Evolutionary conservation across 352 stramenopile species (phyloP), one percentile per base, ranked within the genome.

Genomic region (Phytophthora brassicae): DNA sequence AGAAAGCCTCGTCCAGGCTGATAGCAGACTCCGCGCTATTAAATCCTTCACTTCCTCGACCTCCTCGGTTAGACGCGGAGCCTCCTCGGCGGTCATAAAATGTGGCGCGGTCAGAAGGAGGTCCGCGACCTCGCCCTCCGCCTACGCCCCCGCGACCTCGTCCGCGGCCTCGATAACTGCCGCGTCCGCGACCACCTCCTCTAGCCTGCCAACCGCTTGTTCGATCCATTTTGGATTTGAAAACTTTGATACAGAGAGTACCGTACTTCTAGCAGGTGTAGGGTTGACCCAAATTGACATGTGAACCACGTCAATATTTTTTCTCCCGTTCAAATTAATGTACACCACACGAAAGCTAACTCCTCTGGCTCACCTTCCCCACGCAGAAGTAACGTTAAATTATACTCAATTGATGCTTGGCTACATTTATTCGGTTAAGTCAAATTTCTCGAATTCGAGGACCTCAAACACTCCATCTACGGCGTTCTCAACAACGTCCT

Each of bases 1-100:
- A 85, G 53, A 94, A 94, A 22, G 48, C 75, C 60, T 91, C 85
- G 41, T 84, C 74, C 16, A 94, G 61, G 28, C 54, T 88, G 49
- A 88, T 75, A n/a, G 66, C 66, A 7, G 60, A 8, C n/a, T 77
- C 62, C 2, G 16, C 39, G 11, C 16, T 45, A 19, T 4, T 45
- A 3, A 3, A 14, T 22, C 13, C 19, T 19, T 19, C n/a, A n/a
- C n/a, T 19, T 22, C 39, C 39, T 45, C 39, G 17, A 3, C 39
- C 31, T 28, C 44, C 47, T n/a, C n/a, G n/a, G 14, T 48, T 60
- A 19, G 49, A 41, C 3, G 56, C 39, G 20, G 56, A 53, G 14
- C 60, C 52, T 4, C 64, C 24, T 0, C 17, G 50, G 13, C 6
- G 17, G 7, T 39, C 62, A 11, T 48, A 45, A n/a, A 41, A 22